These are phyloP conservation scores for Samsoniella hepiali DNA, from an alignment of 2,329 filamentous ascomycete genomes.

Conservation along the genomic window DNA sequence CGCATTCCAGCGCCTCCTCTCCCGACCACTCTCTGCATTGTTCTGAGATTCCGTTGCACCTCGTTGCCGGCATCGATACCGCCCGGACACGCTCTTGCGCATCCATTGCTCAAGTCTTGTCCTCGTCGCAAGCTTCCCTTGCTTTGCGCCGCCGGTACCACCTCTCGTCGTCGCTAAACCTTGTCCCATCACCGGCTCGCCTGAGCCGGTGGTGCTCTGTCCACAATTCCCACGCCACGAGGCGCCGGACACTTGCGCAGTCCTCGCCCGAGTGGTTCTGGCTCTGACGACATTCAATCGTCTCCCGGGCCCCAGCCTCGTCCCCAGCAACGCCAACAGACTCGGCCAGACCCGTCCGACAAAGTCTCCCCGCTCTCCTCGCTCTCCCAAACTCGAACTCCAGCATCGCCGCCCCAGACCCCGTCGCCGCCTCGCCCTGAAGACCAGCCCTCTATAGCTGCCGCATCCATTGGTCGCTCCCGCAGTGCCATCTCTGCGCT, in stretches of 20 bases:
- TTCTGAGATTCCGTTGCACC: background rate
- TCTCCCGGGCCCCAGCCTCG: constrained; percentile 4
- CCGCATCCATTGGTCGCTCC: constrained; percentile 47
- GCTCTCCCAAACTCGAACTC: constrained; percentile 45
- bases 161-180: background rate
- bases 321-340: constrained; percentile 14
- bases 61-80: background rate
- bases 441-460: constrained; percentile 42
- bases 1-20: constrained; percentile 9
- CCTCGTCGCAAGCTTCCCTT: background rate
- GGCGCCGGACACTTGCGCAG: constrained; percentile 19
- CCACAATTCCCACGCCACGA: constrained; percentile 16
- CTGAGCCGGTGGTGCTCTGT: constrained; percentile 17
- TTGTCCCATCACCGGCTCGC: constrained; percentile 18
- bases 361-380: constrained; percentile 41
- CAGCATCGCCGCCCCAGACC: constrained; percentile 49
- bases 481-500: constrained; percentile 34
- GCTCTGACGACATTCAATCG: constrained; percentile 13
- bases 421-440: constrained; percentile 41
- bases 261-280: constrained; percentile 16
- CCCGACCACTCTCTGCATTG: constrained; percentile 3
- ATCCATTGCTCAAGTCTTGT: background rate
- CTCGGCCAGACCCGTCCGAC: background rate
- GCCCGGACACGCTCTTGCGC: background rate
- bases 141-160: background rate